Conservation (phyloP, 148 eudicot genomes). For the Rhododendron vialii region DNA sequence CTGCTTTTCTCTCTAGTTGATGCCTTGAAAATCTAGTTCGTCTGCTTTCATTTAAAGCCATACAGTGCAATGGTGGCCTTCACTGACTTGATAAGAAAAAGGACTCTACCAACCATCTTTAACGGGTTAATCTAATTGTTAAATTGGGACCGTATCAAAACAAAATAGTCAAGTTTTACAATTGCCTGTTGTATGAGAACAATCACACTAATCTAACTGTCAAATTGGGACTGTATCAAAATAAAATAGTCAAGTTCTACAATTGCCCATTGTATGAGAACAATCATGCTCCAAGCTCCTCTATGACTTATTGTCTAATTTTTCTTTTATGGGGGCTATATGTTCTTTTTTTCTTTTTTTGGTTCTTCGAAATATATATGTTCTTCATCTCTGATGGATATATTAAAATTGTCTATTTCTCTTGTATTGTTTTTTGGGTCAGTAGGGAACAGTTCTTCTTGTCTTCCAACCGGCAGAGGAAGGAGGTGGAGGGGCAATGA, state of each 20-base stretch:
- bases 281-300: neutral
- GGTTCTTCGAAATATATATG: too few species aligned
- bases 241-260: neutral
- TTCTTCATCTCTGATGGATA: neutral
- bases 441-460: slow-evolving; percentile 57
- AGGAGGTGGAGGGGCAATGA: slow-evolving; percentile 60
- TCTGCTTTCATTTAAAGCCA: neutral
- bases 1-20: neutral
- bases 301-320: neutral
- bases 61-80: neutral
- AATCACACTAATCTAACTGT: neutral
- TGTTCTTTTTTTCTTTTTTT: neutral
- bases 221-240: neutral
- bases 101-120: neutral
- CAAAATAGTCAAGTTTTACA: neutral
- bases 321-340: neutral
- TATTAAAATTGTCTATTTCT: slow-evolving; percentile 5
- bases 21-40: neutral
- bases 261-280: neutral
- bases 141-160: neutral
- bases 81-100: neutral
- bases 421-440: neutral
- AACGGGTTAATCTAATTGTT: neutral
- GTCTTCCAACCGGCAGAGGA: slow-evolving; percentile 77
- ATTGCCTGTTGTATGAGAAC: neutral